Evolutionary conservation across 208 protist genomes (phyloP).

Genomic region (Trypanosoma melophagium): DNA sequence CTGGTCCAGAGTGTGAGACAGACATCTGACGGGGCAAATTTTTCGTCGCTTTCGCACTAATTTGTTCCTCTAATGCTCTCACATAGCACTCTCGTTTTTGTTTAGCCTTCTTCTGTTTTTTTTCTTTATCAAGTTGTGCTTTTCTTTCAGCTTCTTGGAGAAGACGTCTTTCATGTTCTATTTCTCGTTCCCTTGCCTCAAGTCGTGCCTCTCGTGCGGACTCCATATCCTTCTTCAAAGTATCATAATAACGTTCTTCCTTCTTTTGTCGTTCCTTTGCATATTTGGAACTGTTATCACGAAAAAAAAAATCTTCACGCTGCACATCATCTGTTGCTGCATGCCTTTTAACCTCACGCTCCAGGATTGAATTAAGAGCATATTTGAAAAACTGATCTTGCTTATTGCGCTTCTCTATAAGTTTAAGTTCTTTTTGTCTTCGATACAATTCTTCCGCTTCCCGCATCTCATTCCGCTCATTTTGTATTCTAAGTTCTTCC

Average conservation of each 20-base stretch:
- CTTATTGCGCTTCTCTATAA: constrained; percentile 12
- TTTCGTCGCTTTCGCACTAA: constrained; percentile 19
- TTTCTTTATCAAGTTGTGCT: constrained; percentile 20
- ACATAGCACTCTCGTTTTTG: constrained; percentile 24
- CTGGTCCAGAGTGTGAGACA: constrained; percentile 17
- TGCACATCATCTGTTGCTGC: constrained; percentile 4
- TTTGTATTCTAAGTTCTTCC: constrained; percentile 3
- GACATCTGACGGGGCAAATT: constrained; percentile 1
- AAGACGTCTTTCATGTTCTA: constrained; percentile 26
- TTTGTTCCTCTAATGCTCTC: constrained; percentile 19
- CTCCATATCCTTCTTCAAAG: constrained; percentile 26
- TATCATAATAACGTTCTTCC: constrained; percentile 30
- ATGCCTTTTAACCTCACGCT: constrained; percentile 18
- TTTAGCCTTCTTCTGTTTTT: constrained; percentile 32
- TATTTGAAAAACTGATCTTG: constrained; percentile 12
- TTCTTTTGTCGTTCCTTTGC: constrained; percentile 23
- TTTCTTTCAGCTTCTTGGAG: constrained; percentile 21
- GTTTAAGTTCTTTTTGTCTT: constrained; percentile 5
- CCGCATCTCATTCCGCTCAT: constrained; percentile 15
- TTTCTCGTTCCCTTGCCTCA: constrained; percentile 13
- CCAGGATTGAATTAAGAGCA: constrained; percentile 13
- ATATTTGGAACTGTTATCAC: constrained; percentile 3
- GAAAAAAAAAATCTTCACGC: constrained; percentile 13
- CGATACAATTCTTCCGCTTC: constrained; percentile 1
- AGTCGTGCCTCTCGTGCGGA: constrained; percentile 26